Base-by-base conservation (phyloP, 1,284 basidiomycete species). In the Phellopilus nigrolimitatus region DNA sequence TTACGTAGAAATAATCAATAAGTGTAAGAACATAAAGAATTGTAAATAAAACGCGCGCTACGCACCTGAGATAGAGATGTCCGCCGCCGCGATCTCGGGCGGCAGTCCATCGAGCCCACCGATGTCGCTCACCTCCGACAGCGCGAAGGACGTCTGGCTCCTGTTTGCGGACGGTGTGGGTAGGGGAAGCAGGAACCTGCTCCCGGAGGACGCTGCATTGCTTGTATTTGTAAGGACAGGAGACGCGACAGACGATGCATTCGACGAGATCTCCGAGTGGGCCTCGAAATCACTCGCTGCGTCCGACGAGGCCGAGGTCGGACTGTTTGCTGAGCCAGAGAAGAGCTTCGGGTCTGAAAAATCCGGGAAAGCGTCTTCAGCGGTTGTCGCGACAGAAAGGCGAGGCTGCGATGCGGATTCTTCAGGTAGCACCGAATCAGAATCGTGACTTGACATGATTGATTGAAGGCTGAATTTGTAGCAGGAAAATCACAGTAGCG, bases 21-120 rank as follows among this genome's bases (percentile, higher is more conserved):
- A 58, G 57, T 30, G 56, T n/a, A 13, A 10, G 19, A 21, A 10
- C 22, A 15, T 15, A 34, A 22, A 31, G 3, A 40, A 40, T 8
- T 12, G 15, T 10, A 10, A 36, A 44, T 13, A 24, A 39, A 22
- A 27, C 39, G n/a, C n/a, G n/a, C 3, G 30, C 39, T 34, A 79
- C 82, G 68, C 61, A 85, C 82, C 70, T 48, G 82, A 78, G 53
- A 84, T 71, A 24, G 71, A 76, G 36, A 84, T 72, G 57, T 82
- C 80, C 9, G 79, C 79, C n/a, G 68, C 64, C 22, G 73, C 72
- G 21, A 83, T 68, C 54, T 83, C 80, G 10, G 72, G 64, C 0
- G 72, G 70, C 8, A 78, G 61, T 19, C 56, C 51, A 25, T 60
- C 56, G 44, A 66, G 54, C 21, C 58, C 56, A 2, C 61, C 57